Conservation (phyloP, 2,329 filamentous ascomycete species). For the Trichoderma sp. region DNA sequence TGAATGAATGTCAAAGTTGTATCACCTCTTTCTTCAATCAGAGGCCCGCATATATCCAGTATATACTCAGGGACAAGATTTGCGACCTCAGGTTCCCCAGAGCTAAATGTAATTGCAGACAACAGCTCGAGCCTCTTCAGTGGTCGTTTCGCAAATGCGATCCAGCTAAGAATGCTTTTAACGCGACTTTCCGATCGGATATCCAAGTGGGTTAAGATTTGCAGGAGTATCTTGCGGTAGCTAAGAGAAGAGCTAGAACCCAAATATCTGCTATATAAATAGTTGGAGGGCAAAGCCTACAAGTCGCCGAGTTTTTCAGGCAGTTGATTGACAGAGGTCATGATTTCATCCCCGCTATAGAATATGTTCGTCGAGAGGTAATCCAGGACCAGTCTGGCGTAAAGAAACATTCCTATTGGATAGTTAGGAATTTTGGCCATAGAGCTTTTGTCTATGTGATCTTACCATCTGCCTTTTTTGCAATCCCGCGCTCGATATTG, state of each 20-base stretch:
- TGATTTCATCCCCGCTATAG: background rate
- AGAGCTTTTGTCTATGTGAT: rapidly evolving
- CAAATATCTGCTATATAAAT: background rate
- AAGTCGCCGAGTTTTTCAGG: background rate
- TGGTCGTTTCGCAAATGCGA: background rate
- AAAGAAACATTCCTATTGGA: background rate
- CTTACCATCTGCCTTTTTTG: background rate
- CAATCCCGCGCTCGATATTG: background rate
- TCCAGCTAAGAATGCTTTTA: background rate
- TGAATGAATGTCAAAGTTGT: background rate
- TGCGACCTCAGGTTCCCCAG: background rate
- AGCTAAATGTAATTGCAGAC: background rate
- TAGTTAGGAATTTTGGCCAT: background rate
- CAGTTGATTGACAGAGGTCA: background rate
- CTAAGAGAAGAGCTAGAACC: background rate
- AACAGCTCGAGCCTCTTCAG: background rate
- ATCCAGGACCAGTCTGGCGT: background rate
- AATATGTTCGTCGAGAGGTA: background rate
- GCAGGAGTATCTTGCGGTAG: background rate
- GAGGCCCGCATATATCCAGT: background rate
- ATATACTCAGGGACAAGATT: background rate
- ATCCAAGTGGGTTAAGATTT: background rate
- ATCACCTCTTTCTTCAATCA: background rate
- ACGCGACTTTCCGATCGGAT: background rate
- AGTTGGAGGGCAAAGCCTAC: background rate